Base-by-base conservation (phyloP, 140 eudicot genomes). In the Ambrosia hybrid region DNA sequence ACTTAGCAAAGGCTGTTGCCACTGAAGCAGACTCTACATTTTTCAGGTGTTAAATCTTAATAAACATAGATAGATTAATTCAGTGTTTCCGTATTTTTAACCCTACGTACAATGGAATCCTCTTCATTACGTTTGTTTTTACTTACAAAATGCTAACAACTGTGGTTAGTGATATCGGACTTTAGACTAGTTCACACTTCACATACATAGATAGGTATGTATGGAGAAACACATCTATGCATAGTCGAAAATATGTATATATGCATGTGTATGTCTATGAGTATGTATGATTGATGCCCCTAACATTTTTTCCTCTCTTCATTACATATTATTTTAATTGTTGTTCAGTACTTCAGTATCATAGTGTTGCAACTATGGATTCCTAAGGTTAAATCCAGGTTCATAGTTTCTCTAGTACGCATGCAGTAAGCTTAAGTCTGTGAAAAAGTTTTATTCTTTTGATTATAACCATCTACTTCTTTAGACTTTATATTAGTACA, bases 381-480 rank as follows among this genome's bases (percentile, higher is more conserved):
- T 59, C 15, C 21, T 34, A 11, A 59, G 46, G 67, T 61, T 61
- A 33, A 57, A 57, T 57, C 64, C 64, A 57, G 39, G 64, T 57
- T 57, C 39, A n/a, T 51, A 33, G 65, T 38, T 45, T n/a, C 1
- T 39, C 13, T 10, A 36, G 65, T 70, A n/a, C 74, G 4, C 16
- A 52, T 49, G 49, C 51, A 46, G 71, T 36, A 52, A 52, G 3
- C 64, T 69, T 51, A 4, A 51, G 63, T 34, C 39, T 55, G 15
- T 33, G 60, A 33, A 7, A 51, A 7, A 69, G 10, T 48, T 69
- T 69, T 11, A 33, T 43, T 52, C 1, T 52, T 70, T 53, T 52
- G 11, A 46, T 10, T 55, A 36, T 7, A 6, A 16, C 4, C 36
- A 6, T 56, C 4, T 6, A 2, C 6, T 51, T 36, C 6, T 38